Evolutionary conservation across 176 grass and related monocot species (phyloP).

Genomic region (Thalia dealbata): DNA sequence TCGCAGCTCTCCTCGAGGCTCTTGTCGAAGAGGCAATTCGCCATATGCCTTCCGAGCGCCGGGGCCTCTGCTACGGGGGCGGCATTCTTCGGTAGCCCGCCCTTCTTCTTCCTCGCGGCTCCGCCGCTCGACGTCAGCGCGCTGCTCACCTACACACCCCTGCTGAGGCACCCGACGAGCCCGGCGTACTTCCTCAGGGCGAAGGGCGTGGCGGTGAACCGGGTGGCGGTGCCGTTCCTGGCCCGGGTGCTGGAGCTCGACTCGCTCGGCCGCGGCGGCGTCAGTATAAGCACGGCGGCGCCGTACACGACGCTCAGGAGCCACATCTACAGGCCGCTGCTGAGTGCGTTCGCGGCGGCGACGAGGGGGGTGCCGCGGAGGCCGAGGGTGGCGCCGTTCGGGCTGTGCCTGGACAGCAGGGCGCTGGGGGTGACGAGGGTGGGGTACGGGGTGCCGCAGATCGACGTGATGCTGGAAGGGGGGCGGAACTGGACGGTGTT

Average conservation of each 20-base stretch:
- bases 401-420: constrained; percentile 32
- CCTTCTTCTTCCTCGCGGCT: constrained; percentile 20
- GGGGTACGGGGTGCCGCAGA: constrained; percentile 24
- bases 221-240: not conserved
- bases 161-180: constrained; percentile 34
- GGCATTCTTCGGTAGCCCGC: constrained; percentile 44
- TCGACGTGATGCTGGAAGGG: constrained; percentile 30
- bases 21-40: constrained; percentile 33
- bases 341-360: constrained; percentile 21
- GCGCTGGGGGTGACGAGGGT: constrained; percentile 23
- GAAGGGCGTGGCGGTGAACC: constrained; percentile 22
- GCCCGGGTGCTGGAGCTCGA: constrained; percentile 18
- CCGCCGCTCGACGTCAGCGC: constrained; percentile 7
- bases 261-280: constrained; percentile 28
- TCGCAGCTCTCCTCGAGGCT: constrained; percentile 31
- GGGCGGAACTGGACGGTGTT: constrained; percentile 38
- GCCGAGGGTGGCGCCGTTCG: constrained; percentile 32
- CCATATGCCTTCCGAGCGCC: constrained; percentile 52
- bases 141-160: constrained; percentile 22
- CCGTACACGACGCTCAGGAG: constrained; percentile 33
- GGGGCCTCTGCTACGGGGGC: constrained; percentile 22
- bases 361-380: constrained; percentile 7
- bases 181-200: constrained; percentile 39
- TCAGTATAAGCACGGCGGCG: constrained; percentile 33
- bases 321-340: constrained; percentile 32